Base-by-base conservation (phyloP, 1,284 basidiomycete species). In the Sporisorium reilianum region DNA sequence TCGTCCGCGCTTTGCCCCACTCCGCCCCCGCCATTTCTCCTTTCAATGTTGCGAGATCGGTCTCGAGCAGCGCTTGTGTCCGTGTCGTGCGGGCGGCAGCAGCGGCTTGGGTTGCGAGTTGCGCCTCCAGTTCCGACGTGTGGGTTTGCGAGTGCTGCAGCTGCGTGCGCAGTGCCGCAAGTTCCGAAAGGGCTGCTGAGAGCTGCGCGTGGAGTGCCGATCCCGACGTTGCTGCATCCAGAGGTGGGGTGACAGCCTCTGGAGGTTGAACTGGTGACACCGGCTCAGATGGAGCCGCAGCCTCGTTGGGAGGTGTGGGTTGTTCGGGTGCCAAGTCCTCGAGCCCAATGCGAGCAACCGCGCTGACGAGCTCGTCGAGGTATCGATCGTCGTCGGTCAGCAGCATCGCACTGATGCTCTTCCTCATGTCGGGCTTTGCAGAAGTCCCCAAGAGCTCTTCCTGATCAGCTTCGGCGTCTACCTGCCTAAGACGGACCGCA, bases 351-450 rank as follows among this genome's bases (percentile, higher is more conserved):
- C 63, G 52, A 4, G 63, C 68, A n/a, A 71, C 68, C 0, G 62
- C 68, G 20, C 52, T 58, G 12, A 71, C 68, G 9, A 73, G 25
- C 41, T 68, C 70, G 42, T 73, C 70, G 4, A 73, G 44, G 26
- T 63, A 62, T n/a, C 51, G 16, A 23, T 73, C 70, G 28, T 67
- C 64, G 5, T 67, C 64, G 23, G 64, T 73, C 4, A 73, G 36
- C 23, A 73, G 38, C 54, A 72, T 59, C 14, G 64, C 52, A 46
- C 64, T 66, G 26, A 45, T 55, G 51, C 62, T 65, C 34, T 57
- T 45, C 6, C 55, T 5, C 45, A 65, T 7, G 11, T 22, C 36
- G 10, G n/a, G 10, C 32, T 26, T 28, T 30, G 18, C 44, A 8
- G 42, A 1, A 16, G 4, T 41, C 11, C 11, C 42, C n/a, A 41